Evolutionary conservation across 164 flowering plant species (phyloP), one percentile per base, ranked within the genome.

Genomic region (Annona squamosa): DNA sequence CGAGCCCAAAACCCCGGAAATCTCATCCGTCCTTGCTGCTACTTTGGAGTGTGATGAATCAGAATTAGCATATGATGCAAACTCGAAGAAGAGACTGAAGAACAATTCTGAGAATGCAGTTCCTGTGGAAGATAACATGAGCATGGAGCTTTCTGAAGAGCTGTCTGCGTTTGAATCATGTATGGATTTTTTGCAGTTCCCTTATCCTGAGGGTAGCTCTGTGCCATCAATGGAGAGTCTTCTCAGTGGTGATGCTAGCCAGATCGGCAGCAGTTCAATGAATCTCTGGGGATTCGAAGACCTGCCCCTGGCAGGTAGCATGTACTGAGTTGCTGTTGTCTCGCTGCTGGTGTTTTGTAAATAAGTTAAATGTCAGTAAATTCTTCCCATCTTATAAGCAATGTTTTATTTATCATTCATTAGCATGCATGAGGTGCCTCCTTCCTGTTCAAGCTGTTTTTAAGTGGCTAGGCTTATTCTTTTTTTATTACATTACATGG

Each of bases 271-370:
- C 18, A 85, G 82, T 73, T 52, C 82, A 17, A 68, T 87, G 83
- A 88, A 89, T 70, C 86, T 96, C 67, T 96, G 99, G 99, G 79
- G 84, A 85, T 91, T 93, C 46, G 98, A 89, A 71, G 92, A 91
- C 70, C 76, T 89, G 65, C 77, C 87, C 4, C 65, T 84, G 83
- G 69, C 61, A 37, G 93, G 82, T 10, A 85, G 85, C 61, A 87
- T 67, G 57, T 85, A 76, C 87, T 91, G 79, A 89, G 82, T 73
- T 10, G 6, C 45, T 68, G 42, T 75, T 19, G 37, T 67, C 62
- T 71, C 16, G 76, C 41, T 46, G 77, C 70, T 68, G 78, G 77
- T 75, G 69, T 72, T 73, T 71, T 89, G 88, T 85, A 86, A 84
- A 85, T 84, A 87, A 87, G 76, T 80, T 77, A 77, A 78, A 84